Base-by-base conservation (phyloP, 306 rosid species). In the Astragalus glycyphyllos region DNA sequence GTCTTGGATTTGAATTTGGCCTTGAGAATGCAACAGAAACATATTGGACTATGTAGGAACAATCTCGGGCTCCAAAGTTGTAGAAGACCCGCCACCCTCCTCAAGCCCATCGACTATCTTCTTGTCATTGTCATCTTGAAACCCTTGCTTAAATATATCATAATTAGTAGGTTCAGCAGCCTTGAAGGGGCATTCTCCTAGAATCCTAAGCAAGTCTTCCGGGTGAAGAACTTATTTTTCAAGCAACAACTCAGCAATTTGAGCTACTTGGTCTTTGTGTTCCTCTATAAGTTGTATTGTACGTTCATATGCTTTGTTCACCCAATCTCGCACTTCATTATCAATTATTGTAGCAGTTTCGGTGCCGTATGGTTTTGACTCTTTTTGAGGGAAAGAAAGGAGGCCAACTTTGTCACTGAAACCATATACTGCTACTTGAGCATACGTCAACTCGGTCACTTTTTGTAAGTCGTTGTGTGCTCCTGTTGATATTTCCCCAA, bases 381-480 rank as follows among this genome's bases (percentile, higher is more conserved):
- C 97, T 48, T 77, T 83, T 44, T 71, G 88, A 54, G 98, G 98
- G 77, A 94, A 94, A 31, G 98, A 90, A 48, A 94, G 93, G 71
- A 89, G 96, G 8, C 97, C 98, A 14, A 94, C 98, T 79, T 94
- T 94, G 13, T 90, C 96, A 3, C 98, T 94, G 17, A 94, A 94
- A 32, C 98, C 98, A 42, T 90, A 90, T 9, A 90, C 83, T 11
- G 98, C 96, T 6, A 94, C 98, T 82, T 94, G 98, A 29, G 94
- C 97, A 68, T 94, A 94, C 4, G 98, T 94, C 96, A 94, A 83
- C 86, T 89, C 89, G 20, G 98, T 94, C 71, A 94, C 98, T 76
- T 90, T 94, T 77, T 94, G 97, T 83, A 94, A 80, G 76, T 94
- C 97, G 8, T 94, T 87, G 74, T 94, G 97, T 17, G 98, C 98